phyloP scores from a whole-genome alignment of 352 stramenopile species.

The Phytophthora sojae region DNA sequence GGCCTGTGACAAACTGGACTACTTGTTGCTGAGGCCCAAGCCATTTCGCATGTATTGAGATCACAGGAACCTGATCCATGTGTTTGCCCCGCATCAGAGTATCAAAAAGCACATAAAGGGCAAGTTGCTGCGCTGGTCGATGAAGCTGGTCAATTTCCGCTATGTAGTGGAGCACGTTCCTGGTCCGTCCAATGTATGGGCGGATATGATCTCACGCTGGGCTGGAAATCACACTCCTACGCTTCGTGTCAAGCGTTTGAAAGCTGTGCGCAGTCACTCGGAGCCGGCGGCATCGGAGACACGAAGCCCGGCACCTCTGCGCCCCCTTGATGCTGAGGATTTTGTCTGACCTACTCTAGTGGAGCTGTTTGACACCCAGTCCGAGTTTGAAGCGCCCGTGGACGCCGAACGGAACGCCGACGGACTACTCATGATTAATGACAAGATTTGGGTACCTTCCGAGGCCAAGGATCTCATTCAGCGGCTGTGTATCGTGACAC shows the following conservation, averaged over 20 bases:
- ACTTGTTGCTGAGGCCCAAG: constrained; percentile 8
- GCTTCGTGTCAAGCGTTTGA: neutral
- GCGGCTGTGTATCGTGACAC: neutral
- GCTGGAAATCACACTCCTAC: neutral
- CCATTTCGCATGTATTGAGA: constrained; percentile 5
- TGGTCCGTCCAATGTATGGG: constrained; percentile 16
- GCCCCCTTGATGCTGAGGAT: neutral
- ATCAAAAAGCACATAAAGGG: constrained; percentile 16
- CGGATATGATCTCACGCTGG: constrained; percentile 18
- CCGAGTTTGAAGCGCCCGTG: neutral
- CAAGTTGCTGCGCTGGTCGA: constrained; percentile 13
- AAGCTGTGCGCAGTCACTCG: neutral
- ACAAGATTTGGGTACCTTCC: neutral
- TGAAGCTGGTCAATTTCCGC: constrained; percentile 18
- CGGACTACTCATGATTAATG: neutral
- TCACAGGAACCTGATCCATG: constrained; percentile 8
- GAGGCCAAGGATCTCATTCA: neutral
- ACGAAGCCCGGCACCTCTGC: neutral
- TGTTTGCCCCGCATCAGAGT: constrained; percentile 8
- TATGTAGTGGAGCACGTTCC: constrained; percentile 18
- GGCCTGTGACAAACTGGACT: constrained; percentile 12
- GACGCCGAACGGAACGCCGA: neutral
- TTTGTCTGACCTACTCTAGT: neutral
- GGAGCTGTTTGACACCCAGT: neutral
- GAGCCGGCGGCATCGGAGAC: neutral